Evolutionary conservation across 495 filamentous ascomycete genomes (phyloP).

Genomic region (Apodospora peruviana): DNA sequence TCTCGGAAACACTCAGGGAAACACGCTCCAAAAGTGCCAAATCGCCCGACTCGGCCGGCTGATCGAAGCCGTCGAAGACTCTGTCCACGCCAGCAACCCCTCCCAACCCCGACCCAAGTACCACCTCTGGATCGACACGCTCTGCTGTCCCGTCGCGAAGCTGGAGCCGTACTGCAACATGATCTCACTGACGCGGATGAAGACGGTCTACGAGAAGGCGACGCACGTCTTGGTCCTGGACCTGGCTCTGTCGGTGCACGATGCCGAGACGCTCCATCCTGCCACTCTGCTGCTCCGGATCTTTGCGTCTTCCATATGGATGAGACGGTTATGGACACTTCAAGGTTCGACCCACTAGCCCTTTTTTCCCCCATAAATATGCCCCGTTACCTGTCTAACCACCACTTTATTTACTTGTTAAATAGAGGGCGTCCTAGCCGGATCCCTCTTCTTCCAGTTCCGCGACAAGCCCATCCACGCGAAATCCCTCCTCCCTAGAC

Average conservation of each 20-base stretch:
- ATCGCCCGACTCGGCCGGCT: constrained; percentile 14
- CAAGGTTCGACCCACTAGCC: constrained; percentile 7
- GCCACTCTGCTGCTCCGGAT: constrained; percentile 13
- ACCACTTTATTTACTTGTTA: neutral
- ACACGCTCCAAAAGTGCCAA: constrained; percentile 26
- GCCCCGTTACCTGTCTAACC: neutral
- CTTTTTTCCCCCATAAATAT: neutral
- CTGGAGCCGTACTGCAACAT: constrained; percentile 10
- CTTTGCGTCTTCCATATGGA: constrained; percentile 20
- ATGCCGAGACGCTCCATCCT: neutral
- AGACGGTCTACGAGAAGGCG: constrained; percentile 15
- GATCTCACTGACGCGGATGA: constrained; percentile 20
- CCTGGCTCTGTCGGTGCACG: constrained; percentile 9
- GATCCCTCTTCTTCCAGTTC: constrained; percentile 23
- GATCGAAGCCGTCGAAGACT: constrained; percentile 3
- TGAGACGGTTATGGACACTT: constrained; percentile 23
- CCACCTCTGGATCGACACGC: constrained; percentile 29
- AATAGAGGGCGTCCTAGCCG: constrained; percentile 19
- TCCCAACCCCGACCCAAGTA: constrained; percentile 1
- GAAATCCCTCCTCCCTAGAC: neutral
- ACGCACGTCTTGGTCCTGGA: constrained; percentile 27
- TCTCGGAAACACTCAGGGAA: constrained; percentile 24
- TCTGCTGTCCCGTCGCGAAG: constrained; percentile 21
- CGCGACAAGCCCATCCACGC: constrained; percentile 11
- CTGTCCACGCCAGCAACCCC: neutral